phyloP scores from a whole-genome alignment of 169 alveolate genomes.

The Eimeria acervulina region DNA sequence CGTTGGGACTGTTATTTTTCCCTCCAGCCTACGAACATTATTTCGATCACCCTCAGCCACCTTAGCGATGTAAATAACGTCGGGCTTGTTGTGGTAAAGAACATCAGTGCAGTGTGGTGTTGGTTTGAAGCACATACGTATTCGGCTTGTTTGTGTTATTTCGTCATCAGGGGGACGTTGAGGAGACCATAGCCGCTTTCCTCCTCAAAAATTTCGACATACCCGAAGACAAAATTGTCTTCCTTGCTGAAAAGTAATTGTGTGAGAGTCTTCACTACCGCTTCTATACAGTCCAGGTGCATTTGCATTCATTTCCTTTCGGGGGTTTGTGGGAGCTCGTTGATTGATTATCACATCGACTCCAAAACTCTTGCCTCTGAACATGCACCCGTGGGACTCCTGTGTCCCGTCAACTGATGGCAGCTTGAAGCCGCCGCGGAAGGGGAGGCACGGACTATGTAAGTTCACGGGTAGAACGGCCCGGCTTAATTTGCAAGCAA shows the following conservation, averaged over 20 bases:
- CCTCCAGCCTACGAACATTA: too few species aligned
- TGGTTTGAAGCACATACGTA: background rate
- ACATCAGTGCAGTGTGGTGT: background rate
- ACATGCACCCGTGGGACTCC: background rate
- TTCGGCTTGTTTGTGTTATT: background rate
- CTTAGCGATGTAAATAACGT: background rate
- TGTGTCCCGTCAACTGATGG: background rate
- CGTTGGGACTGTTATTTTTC: background rate
- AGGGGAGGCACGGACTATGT: background rate
- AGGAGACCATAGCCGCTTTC: conserved; percentile 46
- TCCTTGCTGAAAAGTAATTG: conserved; percentile 49
- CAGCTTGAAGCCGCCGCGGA: background rate
- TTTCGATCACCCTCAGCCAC: too few species aligned
- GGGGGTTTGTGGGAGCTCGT: too few species aligned
- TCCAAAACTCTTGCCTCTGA: background rate
- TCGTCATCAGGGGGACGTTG: conserved; percentile 55
- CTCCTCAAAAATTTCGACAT: conserved; percentile 37
- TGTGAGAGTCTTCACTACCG: background rate
- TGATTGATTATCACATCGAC: background rate
- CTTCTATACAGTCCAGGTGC: background rate
- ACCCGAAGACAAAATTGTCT: conserved; percentile 42
- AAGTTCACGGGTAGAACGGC: background rate
- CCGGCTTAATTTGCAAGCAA: background rate
- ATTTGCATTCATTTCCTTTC: background rate
- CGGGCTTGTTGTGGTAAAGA: background rate